A percentile compares a stretch with the other conserved stretches of the same genome.
These are phyloP conservation scores for Annulohypoxylon truncatum DNA, from an alignment of 2,329 filamentous ascomycete genomes.

Conservation along the genomic window DNA sequence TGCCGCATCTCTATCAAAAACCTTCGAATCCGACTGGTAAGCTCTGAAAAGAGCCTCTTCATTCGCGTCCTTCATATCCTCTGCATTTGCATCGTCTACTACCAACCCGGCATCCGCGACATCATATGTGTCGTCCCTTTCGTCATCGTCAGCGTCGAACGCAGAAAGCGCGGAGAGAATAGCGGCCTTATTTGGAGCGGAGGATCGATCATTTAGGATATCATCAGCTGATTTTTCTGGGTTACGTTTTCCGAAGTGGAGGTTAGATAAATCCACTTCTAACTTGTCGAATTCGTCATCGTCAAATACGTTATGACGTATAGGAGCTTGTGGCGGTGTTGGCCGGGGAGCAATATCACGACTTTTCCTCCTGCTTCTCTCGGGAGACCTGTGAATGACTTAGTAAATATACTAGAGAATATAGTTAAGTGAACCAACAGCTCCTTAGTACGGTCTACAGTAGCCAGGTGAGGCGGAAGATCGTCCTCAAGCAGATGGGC, in stretches of 20 bases:
- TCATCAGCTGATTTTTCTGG: slow-evolving; percentile 75
- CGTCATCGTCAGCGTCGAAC: slow-evolving; percentile 95
- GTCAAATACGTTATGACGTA: slow-evolving; percentile 80
- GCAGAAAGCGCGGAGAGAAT: slow-evolving; percentile 88
- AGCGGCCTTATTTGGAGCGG: slow-evolving; percentile 80
- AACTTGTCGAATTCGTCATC: slow-evolving; percentile 83
- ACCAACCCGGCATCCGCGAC: slow-evolving; percentile 90
- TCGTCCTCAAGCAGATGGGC: slow-evolving; percentile 83
- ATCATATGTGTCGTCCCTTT: slow-evolving; percentile 97
- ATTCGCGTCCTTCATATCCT: slow-evolving; percentile 64
- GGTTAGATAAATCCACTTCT: slow-evolving; percentile 70
- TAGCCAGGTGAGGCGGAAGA: slow-evolving; percentile 74
- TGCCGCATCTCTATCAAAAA: slow-evolving; percentile 78
- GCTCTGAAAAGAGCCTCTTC: slow-evolving; percentile 80
- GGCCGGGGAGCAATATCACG: slow-evolving; percentile 67
- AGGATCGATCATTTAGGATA: slow-evolving; percentile 72
- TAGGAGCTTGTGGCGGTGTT: slow-evolving; percentile 67
- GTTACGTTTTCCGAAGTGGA: slow-evolving; percentile 83
- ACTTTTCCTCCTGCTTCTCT: slow-evolving; percentile 47
- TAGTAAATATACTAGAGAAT: slow-evolving; percentile 15
- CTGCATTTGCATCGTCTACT: slow-evolving; percentile 75
- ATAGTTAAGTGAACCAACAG: slow-evolving; percentile 58
- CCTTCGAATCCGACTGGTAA: slow-evolving; percentile 71
- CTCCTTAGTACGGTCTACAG: slow-evolving; percentile 72
- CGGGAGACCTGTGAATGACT: slow-evolving; percentile 43